Percentiles rank a stretch among this genome's conserved stretches.
Conservation (phyloP, 2,329 filamentous ascomycete species). For the Grosmannia serpens region DNA sequence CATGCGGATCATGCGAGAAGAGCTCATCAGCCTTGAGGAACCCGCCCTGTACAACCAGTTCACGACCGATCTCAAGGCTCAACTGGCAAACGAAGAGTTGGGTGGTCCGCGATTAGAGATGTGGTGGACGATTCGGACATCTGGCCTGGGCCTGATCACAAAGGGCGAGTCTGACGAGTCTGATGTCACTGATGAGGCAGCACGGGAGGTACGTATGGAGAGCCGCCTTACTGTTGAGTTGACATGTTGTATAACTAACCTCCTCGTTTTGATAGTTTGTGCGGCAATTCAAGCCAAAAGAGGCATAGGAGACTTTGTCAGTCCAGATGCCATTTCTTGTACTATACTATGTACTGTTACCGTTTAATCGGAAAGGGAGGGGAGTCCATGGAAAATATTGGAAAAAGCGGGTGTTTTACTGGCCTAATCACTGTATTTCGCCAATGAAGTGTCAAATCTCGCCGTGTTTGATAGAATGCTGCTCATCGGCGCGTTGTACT, state of each 20-base stretch:
- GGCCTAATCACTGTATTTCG: background rate
- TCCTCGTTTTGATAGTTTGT: background rate
- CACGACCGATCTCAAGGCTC: conserved; percentile 57
- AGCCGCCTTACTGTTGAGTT: background rate
- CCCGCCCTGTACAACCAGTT: conserved; percentile 68
- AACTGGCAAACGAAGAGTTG: conserved; percentile 56
- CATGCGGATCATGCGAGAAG: conserved; percentile 65
- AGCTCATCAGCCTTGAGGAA: conserved; percentile 64
- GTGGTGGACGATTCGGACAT: conserved; percentile 63
- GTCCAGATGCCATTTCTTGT: background rate
- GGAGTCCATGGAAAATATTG: background rate
- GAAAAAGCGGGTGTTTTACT: background rate
- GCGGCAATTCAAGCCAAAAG: background rate
- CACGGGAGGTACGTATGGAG: conserved; percentile 38
- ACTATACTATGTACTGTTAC: background rate
- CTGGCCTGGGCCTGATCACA: conserved; percentile 63
- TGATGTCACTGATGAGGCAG: conserved; percentile 57
- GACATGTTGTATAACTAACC: background rate
- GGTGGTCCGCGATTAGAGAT: conserved; percentile 70
- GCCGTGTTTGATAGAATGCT: background rate
- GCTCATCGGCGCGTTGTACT: background rate
- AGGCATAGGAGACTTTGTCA: background rate
- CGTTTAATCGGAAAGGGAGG: background rate
- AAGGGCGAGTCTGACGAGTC: conserved; percentile 50
- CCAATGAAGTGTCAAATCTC: background rate